Conservation (phyloP, 1,284 basidiomycete genomes). For the Termitomyces sp. region DNA sequence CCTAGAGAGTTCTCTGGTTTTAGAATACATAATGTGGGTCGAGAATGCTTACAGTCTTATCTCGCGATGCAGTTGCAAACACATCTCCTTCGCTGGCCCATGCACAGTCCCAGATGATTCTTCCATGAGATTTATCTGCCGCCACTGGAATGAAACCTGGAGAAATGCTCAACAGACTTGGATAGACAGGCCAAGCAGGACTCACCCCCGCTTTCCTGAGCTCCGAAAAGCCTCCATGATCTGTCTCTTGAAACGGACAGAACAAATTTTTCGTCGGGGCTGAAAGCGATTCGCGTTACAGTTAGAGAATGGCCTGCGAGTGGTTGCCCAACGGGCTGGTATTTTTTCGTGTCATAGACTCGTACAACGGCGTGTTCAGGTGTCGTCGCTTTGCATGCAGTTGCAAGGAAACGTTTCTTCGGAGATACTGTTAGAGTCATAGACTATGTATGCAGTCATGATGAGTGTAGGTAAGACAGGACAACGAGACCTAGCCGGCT, state of each 20-base stretch:
- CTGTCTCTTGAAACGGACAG: constrained; percentile 89
- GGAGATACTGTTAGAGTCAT: constrained; percentile 75
- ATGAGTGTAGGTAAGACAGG: background rate
- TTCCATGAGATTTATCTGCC: constrained; percentile 79
- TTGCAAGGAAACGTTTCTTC: constrained; percentile 73
- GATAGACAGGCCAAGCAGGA: background rate
- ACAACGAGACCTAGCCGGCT: background rate
- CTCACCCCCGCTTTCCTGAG: constrained; percentile 37
- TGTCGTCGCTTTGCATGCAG: constrained; percentile 85
- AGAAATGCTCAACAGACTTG: background rate
- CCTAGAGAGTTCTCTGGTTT: constrained; percentile 35
- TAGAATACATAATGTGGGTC: background rate
- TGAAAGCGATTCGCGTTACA: constrained; percentile 87
- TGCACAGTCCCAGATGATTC: constrained; percentile 94
- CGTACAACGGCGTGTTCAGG: constrained; percentile 88
- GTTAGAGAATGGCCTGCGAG: constrained; percentile 85
- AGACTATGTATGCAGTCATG: constrained; percentile 45
- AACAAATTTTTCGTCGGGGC: constrained; percentile 73
- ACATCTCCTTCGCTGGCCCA: constrained; percentile 72
- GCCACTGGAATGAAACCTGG: constrained; percentile 59
- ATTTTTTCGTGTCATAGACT: constrained; percentile 70
- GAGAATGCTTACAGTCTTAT: constrained; percentile 73
- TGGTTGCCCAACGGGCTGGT: constrained; percentile 65
- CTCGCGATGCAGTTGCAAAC: constrained; percentile 92
- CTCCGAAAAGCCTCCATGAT: constrained; percentile 83